Conservation (phyloP, 129 eudicot species). For the Silybum marianum region DNA sequence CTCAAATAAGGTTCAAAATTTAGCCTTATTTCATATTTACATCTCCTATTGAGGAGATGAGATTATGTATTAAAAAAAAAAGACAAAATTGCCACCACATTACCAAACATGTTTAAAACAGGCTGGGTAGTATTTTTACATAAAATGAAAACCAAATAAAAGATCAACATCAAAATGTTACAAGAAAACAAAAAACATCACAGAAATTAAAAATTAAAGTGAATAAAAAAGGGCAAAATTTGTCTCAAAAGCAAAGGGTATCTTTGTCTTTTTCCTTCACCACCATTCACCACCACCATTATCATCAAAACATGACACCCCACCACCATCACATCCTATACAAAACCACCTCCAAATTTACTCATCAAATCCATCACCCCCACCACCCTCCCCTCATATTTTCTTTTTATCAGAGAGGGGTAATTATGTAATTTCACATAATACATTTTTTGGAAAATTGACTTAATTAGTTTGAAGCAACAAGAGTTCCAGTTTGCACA, state of each 20-base stretch:
- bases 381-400: conserved; percentile 33
- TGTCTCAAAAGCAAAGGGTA: conserved; percentile 31
- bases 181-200: conserved; percentile 9
- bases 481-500: conserved; percentile 75
- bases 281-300: conserved; percentile 24
- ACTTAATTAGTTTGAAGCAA: conserved; percentile 41
- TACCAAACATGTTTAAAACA: conserved; percentile 18
- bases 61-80: background rate
- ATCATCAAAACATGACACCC: conserved; percentile 2
- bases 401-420: conserved; percentile 31
- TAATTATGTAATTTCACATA: conserved; percentile 33
- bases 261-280: conserved; percentile 29
- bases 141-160: conserved; percentile 24
- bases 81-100: conserved; percentile 11
- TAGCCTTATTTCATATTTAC: background rate
- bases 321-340: conserved; percentile 26
- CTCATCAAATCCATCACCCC: background rate
- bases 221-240: conserved; percentile 30
- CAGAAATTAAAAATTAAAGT: background rate
- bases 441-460: conserved; percentile 3
- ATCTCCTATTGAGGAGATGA: background rate
- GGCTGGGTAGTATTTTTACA: conserved; percentile 29
- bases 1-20: background rate
- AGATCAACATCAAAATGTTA: conserved; percentile 3
- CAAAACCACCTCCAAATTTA: conserved; percentile 19